Evolutionary conservation across 2,329 filamentous ascomycete species (phyloP).

Genomic region (Chrysoporthe cubensis): DNA sequence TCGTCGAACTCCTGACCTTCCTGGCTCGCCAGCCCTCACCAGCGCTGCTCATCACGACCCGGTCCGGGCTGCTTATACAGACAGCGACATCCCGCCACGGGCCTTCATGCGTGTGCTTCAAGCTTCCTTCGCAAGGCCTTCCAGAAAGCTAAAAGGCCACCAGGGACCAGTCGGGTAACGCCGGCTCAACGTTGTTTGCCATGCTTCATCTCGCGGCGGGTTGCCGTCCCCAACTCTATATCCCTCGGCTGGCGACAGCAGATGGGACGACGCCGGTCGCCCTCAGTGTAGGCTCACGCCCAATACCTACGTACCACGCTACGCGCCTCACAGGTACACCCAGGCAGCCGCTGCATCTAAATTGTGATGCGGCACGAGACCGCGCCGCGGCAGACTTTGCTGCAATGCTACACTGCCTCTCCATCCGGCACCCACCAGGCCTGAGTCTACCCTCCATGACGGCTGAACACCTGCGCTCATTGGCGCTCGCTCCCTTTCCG

Average conservation of each 20-base stretch:
- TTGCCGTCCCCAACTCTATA: too few relatives aligned
- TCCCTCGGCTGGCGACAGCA: too few relatives aligned
- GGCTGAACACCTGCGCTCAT: background rate
- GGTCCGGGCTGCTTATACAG: too few relatives aligned
- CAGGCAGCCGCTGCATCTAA: background rate
- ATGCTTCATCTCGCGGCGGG: background rate
- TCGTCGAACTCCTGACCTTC: background rate
- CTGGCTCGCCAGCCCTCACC: background rate
- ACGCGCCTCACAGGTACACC: background rate
- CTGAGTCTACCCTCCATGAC: background rate
- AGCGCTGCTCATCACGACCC: too few relatives aligned
- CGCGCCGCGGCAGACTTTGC: background rate
- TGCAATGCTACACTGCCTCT: slow-evolving; percentile 7
- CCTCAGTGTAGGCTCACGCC: background rate
- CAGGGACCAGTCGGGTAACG: background rate
- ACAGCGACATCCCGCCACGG: too few relatives aligned
- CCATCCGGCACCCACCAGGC: background rate
- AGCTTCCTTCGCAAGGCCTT: background rate
- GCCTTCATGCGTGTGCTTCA: too few relatives aligned
- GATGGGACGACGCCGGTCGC: too few relatives aligned
- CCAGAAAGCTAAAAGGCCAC: background rate
- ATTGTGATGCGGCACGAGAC: slow-evolving; percentile 10
- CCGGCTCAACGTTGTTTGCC: background rate
- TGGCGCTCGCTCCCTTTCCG: background rate
- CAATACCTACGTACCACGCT: background rate